Base-by-base conservation (phyloP, 768 basidiomycete species). In the Calocybe indica region DNA sequence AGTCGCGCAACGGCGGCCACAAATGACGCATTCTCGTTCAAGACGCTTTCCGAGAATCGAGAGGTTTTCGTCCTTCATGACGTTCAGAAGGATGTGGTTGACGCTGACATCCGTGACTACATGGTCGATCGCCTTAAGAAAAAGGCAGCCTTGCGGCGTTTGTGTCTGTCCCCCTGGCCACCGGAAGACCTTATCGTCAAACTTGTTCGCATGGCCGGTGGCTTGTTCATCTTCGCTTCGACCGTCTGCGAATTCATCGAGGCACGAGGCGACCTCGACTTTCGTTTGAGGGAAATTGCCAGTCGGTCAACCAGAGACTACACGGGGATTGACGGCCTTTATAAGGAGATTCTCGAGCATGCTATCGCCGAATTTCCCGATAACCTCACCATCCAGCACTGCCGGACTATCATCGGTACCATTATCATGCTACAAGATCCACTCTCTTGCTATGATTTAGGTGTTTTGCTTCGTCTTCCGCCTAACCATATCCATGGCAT, bases 11-110 rank as follows among this genome's bases (percentile, higher is more conserved):
- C 52, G 33, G 32, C 49, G 7, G 42, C 47, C 13, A 57, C 55
- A 5, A 52, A 47, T 37, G 50, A 47, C 7, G 50, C 41, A 10
- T 54, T 56, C 39, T 36, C 46, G 11, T 36, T 43, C 22, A 41
- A 47, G 5, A 40, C 46, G 5, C 32, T 51, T 30, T 41, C 29
- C 32, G 48, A 13, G 39, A 44, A 31, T 40, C 56, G 43, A 6
- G 39, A 57, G n/a, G 45, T 59, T 29, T 56, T 58, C 15, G 46
- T 54, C 45, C 48, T 63, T 5, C 62, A 63, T 30, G 58, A 63
- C 35, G 54, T 60, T 10, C 43, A 58, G 9, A 36, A 56, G 7
- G 46, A 52, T 28, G 30, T 53, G n/a, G 55, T 61, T 7, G 50
- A 55, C 46, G 46, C 46, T 2, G 62, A 62, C 46, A 63, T 63